phyloP scores from a whole-genome alignment of 352 stramenopile species.

The Globisporangium perplexum region DNA sequence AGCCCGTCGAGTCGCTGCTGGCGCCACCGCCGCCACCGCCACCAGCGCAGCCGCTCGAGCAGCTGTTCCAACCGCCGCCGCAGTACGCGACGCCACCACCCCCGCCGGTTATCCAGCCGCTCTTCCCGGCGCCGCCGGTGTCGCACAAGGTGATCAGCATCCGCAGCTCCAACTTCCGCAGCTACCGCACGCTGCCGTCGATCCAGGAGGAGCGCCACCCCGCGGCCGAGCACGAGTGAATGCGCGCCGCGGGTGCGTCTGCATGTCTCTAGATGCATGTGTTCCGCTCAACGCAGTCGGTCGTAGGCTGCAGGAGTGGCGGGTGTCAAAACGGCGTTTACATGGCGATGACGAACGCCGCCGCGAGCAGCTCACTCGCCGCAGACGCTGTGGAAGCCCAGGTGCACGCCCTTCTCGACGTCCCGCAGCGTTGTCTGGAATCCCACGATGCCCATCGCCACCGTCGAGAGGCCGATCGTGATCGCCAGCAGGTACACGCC shows the following conservation, averaged over 20 bases:
- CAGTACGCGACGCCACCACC: neutral
- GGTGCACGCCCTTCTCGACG: slow-evolving; percentile 44
- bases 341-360: too few relatives aligned
- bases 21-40: neutral
- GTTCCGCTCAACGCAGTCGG: neutral
- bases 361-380: slow-evolving; percentile 22
- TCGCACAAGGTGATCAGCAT: slow-evolving; percentile 52
- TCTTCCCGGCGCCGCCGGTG: slow-evolving; percentile 5
- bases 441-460: slow-evolving; percentile 67
- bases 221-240: slow-evolving; percentile 12
- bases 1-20: neutral
- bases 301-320: neutral
- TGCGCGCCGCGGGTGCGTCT: neutral
- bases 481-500: slow-evolving; percentile 69
- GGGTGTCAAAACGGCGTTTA: too few relatives aligned
- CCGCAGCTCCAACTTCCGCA: slow-evolving; percentile 34
- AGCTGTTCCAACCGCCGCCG: neutral
- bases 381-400: slow-evolving; percentile 69
- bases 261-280: neutral
- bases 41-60: neutral
- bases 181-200: slow-evolving; percentile 23
- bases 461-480: slow-evolving; percentile 66
- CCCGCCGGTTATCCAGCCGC: neutral
- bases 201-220: slow-evolving; percentile 27
- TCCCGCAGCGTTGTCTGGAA: slow-evolving; percentile 51